Conservation (phyloP, 352 stramenopile genomes). For the Plasmopara viticola region DNA sequence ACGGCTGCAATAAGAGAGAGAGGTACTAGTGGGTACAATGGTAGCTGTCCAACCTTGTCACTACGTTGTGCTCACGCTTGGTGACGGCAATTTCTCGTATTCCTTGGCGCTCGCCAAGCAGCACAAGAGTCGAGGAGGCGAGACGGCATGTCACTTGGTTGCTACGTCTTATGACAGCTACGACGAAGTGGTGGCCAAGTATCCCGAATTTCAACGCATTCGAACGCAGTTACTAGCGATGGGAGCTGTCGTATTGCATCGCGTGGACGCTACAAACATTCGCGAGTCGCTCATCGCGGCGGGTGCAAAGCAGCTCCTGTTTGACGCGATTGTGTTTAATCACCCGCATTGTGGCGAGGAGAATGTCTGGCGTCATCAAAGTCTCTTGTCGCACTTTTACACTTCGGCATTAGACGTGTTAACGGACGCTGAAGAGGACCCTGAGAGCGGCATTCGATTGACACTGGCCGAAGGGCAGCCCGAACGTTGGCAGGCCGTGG, state of each 20-base stretch:
- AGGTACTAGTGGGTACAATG: not conserved
- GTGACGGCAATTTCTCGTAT: constrained; percentile 93
- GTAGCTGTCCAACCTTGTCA: not conserved
- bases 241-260: constrained; percentile 42
- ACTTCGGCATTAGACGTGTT: constrained; percentile 51
- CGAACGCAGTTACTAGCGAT: constrained; percentile 34
- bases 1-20: not conserved
- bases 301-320: constrained; percentile 19
- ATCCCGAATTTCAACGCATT: constrained; percentile 41
- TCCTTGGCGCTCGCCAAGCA: constrained; percentile 67
- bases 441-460: constrained; percentile 38
- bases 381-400: constrained; percentile 90
- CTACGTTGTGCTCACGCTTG: constrained; percentile 71
- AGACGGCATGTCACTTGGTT: constrained; percentile 20
- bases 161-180: constrained; percentile 63
- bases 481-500: constrained; percentile 64
- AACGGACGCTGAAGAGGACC: constrained; percentile 4
- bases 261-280: constrained; percentile 64
- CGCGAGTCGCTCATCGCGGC: constrained; percentile 26
- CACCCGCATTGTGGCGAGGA: constrained; percentile 91
- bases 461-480: constrained; percentile 71
- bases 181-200: constrained; percentile 57
- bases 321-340: constrained; percentile 90
- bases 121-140: constrained; percentile 8
- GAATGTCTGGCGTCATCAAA: constrained; percentile 79